Base-by-base conservation (phyloP, 2,329 filamentous ascomycete genomes). In the Dactylellina parvicollis region DNA sequence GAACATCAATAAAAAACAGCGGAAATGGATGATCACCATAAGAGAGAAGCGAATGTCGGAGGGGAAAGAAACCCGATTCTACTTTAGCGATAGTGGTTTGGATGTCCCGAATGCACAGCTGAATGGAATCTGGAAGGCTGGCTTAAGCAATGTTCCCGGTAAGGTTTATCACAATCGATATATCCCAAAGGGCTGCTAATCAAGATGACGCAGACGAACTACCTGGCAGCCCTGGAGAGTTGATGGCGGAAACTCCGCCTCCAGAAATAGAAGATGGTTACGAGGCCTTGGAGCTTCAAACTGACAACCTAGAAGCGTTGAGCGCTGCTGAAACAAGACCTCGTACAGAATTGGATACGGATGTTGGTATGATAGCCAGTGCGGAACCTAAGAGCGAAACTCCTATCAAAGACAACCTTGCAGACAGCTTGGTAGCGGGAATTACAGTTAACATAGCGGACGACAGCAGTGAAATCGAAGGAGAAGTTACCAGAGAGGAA, bases 51-150 rank as follows among this genome's bases (percentile, higher is more conserved):
- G 66, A 26, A n/a, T 52, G 9, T 9, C 14, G 0, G 32, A 57
- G 34, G 66, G 66, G 10, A 72, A 72, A 18, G 18, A 59, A 18
- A 72, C 66, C 7, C 16, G 46, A 8, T 72, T 72, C 32, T 64
- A 64, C 22, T 72, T 59, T 26, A 50, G 50, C 32, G 66, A 72
- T 46, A 59, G 50, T 32, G 57, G 57, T 14, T 10, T 52, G 10
- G 42, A 59, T 20, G 18, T 72, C 26, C 46, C 55, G n/a, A 52
- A 72, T 4, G 38, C 66, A 30, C 66, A 72, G 14, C 4, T 72
- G 1, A 24, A 10, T 18, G 55, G 57, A 28, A 46, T 64, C 8
- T 59, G 32, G 42, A 64, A 38, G 26, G 22, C n/a, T 8, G 38
- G 50, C n/a, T 20, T 57, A 3, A 4, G 1, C 20, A 49, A 38